These are phyloP conservation scores for Saccharomycopsis fibuligera DNA, from an alignment of 805 yeast species.

Conservation along the genomic window DNA sequence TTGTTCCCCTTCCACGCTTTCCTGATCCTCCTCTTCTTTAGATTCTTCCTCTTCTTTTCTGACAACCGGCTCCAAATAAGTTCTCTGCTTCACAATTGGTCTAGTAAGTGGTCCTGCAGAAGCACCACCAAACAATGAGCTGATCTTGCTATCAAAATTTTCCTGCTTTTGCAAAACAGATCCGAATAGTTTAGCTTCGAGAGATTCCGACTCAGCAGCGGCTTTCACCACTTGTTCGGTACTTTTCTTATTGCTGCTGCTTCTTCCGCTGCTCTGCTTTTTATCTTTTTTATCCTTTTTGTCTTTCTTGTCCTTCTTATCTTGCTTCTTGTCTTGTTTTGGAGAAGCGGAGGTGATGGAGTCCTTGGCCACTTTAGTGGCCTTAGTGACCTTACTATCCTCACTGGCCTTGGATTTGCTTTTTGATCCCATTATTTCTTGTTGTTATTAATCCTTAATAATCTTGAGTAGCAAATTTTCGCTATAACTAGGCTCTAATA, in stretches of 20 bases:
- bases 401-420: background rate
- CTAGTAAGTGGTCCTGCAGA: conserved; percentile 30
- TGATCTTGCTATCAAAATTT: background rate
- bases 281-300: too few species aligned
- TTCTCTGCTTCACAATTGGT: conserved; percentile 29
- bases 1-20: conserved; percentile 8
- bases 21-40: conserved; percentile 2
- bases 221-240: background rate
- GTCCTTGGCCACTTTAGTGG: background rate
- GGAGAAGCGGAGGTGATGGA: background rate
- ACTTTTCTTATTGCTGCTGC: too few species aligned
- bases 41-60: conserved; percentile 9
- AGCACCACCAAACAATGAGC: conserved; percentile 17
- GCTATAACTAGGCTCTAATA: too few species aligned
- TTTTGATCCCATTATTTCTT: background rate
- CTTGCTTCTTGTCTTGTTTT: background rate
- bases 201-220: background rate
- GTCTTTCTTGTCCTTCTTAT: too few species aligned
- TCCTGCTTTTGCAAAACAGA: conserved; percentile 1
- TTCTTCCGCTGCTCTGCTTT: too few species aligned
- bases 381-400: background rate
- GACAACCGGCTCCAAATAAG: conserved; percentile 20
- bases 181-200: background rate
- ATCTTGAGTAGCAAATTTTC: too few species aligned
- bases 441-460: too few species aligned